Base-by-base conservation (phyloP, 176 grass and related monocot genomes). In the Hyparrhenia diplandra region DNA sequence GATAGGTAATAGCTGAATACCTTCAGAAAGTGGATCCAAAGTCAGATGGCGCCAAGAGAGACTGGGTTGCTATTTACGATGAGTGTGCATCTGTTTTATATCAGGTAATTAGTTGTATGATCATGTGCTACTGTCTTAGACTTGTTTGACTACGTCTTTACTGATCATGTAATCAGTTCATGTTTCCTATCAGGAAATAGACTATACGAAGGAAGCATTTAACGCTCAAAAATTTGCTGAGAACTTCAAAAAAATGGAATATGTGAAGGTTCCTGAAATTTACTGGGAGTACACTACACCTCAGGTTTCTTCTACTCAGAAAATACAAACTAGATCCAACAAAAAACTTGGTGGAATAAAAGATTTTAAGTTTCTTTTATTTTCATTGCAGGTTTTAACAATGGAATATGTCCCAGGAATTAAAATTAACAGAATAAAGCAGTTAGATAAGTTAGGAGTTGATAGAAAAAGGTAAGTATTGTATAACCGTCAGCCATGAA, bases 381-480 rank as follows among this genome's bases (percentile, higher is more conserved):
- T 23, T 69, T 10, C 9, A 2, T 69, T 88, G 47, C 90, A 98
- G 96, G 96, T 98, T 66, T 87, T 98, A 75, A 98, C 92, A 65
- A 98, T 98, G 96, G 96, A 98, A 69, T 98, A 95, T 70, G 92
- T 98, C 73, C 96, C 96, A 82, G 96, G 96, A 79, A 98, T 98
- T 61, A 98, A 98, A 87, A 98, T 98, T 88, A 98, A 98, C 80
- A 94, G 96, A 85, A 98, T 95, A 90, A 91, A 95, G 68, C 96
- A 98, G 73, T 84, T 98, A 81, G 96, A 98, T 89, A 87, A 93
- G 52, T 88, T 98, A 90, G 96, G 96, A 71, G 75, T 98, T 46
- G 92, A 98, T 91, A 87, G 96, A 43, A 95, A 93, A 93, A 95
- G 76, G 96, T 98, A 91, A 64, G 42, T 27, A 40, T 23, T 87